A percentile compares a stretch with the other conserved stretches of the same genome.
phyloP scores from a whole-genome alignment of 345 rosid genomes.

The Lumnitzera littorea region DNA sequence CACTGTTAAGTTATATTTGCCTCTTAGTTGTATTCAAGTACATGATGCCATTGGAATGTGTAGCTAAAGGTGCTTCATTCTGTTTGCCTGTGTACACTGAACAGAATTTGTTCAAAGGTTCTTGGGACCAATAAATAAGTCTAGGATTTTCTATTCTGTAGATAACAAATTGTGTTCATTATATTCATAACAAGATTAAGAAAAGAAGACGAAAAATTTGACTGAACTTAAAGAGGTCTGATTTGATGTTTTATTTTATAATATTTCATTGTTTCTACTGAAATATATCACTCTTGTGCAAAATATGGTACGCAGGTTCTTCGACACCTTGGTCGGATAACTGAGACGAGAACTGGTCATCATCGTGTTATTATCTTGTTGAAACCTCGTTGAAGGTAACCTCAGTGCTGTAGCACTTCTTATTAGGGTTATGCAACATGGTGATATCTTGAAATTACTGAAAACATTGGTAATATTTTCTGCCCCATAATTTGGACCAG shows the following conservation, averaged over 20 bases:
- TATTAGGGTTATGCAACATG: neutral
- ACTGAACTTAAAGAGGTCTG: too few relatives aligned
- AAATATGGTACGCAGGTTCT: slow-evolving; percentile 48
- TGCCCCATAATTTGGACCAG: neutral
- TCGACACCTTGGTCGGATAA: slow-evolving; percentile 85
- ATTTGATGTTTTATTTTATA: too few relatives aligned
- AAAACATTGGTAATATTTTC: neutral
- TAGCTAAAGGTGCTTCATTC: too few relatives aligned
- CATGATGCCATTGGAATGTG: too few relatives aligned
- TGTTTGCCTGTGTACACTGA: too few relatives aligned
- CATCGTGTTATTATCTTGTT: slow-evolving; percentile 61
- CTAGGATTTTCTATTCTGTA: too few relatives aligned
- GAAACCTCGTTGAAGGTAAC: slow-evolving; percentile 46
- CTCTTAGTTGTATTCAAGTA: neutral
- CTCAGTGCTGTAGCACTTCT: neutral
- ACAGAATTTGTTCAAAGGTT: too few relatives aligned
- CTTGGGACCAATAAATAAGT: too few relatives aligned
- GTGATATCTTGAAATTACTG: neutral
- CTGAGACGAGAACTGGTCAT: slow-evolving; percentile 71
- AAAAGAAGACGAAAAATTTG: neutral
- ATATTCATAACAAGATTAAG: too few relatives aligned
- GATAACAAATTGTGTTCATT: too few relatives aligned
- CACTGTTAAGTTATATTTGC: neutral
- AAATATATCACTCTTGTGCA: neutral
- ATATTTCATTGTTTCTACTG: neutral